Conservation (phyloP, 1,139 yeast genomes). For the Yarrowia galli region DNA sequence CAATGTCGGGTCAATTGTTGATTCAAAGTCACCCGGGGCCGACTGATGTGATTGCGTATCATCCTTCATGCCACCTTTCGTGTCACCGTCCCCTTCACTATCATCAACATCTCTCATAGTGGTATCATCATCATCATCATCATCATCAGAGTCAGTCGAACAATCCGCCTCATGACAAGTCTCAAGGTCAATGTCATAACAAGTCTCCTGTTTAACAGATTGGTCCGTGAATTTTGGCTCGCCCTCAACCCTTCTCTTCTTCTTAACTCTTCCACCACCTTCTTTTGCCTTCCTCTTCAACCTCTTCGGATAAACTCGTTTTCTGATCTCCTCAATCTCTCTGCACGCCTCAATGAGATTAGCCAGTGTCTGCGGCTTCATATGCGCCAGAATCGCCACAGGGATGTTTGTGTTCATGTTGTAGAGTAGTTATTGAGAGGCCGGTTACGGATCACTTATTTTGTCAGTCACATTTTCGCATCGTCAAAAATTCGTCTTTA, state of each 20-base stretch:
- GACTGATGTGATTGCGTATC: too few relatives aligned
- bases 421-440: background rate
- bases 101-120: background rate
- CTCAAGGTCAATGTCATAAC: background rate
- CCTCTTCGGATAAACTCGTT: background rate
- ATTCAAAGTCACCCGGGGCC: too few relatives aligned
- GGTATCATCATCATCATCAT: background rate
- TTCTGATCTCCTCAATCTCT: conserved; percentile 11
- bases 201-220: background rate
- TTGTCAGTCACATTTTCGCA: too few relatives aligned
- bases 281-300: background rate
- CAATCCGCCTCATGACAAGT: background rate
- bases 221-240: background rate
- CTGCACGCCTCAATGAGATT: conserved; percentile 3
- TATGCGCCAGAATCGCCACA: background rate
- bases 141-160: background rate
- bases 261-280: background rate
- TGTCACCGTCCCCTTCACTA: too few relatives aligned
- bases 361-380: conserved; percentile 7
- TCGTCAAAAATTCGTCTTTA: too few relatives aligned
- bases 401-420: background rate
- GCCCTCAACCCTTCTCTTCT: background rate
- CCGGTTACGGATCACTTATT: too few relatives aligned
- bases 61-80: too few relatives aligned
- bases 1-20: too few relatives aligned